Base-by-base conservation (phyloP, 805 yeast species). In the Saccharomycopsis amapae region DNA sequence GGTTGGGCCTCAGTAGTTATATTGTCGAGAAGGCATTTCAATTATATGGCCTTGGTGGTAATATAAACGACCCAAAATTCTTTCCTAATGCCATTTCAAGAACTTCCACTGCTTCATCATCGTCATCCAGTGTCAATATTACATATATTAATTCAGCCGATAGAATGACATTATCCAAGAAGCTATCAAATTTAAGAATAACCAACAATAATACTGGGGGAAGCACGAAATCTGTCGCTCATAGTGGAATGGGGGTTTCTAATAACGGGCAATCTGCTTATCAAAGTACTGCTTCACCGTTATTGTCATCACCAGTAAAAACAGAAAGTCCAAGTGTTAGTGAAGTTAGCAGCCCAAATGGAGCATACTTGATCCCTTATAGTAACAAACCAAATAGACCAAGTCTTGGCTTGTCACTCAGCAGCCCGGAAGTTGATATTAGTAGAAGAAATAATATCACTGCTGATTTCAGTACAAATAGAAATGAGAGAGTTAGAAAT, bases 1-100 rank as follows among this genome's bases (percentile, higher is more conserved):
- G 50, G 49, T 33, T 51, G 18, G 51, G 49, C 13, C 26, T 48
- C n/a, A 28, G 42, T 9, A 38, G 36, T 26, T 48, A 48, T 33
- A 42, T 50, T 17, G 41, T 42, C 13, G 46, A 44, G 18, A 43
- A 30, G 17, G 24, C 32, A 4, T 28, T 40, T 3, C 33, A 26
- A 5, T 26, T 18, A 12, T 28, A 10, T 19, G 24, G 15, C 24
- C 18, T 38, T 15, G 24, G 26, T n/a, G 9, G 20, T 22, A n/a
- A 25, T n/a, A 20, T 30, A 38, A 6, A 18, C 22, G 38, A 31
- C 26, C 24, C 24, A 23, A 17, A 12, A n/a, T 13, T 22, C 26
- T 37, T 20, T 24, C 22, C 33, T 7, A 40, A 26, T 10, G 38
- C 42, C 5, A 6, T 45, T 12, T 42, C 50, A 15, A 39, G 48